Base-by-base conservation (phyloP, 768 basidiomycete species). In the Chalciporus pseudorubinellus region DNA sequence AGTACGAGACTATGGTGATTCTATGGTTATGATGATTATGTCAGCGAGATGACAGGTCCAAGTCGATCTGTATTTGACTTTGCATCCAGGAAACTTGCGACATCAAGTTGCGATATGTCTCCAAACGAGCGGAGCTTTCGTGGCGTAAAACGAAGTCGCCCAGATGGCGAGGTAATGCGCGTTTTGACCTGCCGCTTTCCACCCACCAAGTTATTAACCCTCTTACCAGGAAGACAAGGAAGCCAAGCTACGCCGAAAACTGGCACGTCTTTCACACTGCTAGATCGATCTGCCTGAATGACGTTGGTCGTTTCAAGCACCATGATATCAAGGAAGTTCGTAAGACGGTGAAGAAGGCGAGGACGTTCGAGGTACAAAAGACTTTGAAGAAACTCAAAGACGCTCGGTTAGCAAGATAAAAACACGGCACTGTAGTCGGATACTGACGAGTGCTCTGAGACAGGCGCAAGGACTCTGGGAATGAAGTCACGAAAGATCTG, bases 321-420 rank as follows among this genome's bases (percentile, higher is more conserved):
- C 89, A 89, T 64, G 80, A 80, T 51, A 63, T 87, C 44, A 87
- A 81, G 64, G 85, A 87, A 57, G 78, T 89, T 9, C 78, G 79
- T 56, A 88, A 87, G 59, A 80, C 85, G 5, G 81, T 86, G 24
- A 95, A 92, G 73, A 90, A 87, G 61, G 86, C 87, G 10, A 90
- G 83, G 64, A 71, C 79, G 0, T 89, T 90, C 54, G 93, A 95
- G 71, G 81, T 80, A 1, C 89, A 86, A 67, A 88, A 86, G 64
- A 69, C 87, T n/a, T 78, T 93, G 51, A 95, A 92, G 74, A 84
- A 81, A 68, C 71, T 94, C 24, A 92, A 89, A 66, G 77, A 74
- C 21, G 66, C 85, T 24, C 73, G 87, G 89, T 89, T 55, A 45
- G 18, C 19, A 31, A n/a, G 46, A 18, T 12, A 14, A 39, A 11